Conservation (phyloP, 1,284 basidiomycete genomes). For the Phaffia rhodozyma region DNA sequence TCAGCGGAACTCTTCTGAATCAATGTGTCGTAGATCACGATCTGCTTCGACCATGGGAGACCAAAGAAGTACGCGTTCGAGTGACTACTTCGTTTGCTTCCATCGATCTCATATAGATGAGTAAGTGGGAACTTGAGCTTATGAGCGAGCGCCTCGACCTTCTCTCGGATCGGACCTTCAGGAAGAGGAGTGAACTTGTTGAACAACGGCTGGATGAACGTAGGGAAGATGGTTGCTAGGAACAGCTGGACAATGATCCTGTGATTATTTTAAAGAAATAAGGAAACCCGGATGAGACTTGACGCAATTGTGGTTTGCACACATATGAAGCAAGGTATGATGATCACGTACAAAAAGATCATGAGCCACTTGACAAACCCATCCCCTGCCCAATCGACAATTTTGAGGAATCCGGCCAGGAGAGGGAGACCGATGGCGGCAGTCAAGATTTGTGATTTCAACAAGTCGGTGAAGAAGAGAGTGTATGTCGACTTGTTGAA, state of each 20-base stretch:
- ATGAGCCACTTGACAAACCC: conserved; percentile 79
- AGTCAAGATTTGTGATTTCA: conserved; percentile 67
- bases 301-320: conserved; percentile 23
- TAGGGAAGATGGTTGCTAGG: conserved; percentile 53
- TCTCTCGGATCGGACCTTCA: conserved; percentile 54
- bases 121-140: conserved; percentile 87
- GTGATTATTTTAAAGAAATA: not conserved
- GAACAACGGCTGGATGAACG: conserved; percentile 18
- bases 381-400: conserved; percentile 87
- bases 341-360: conserved; percentile 55
- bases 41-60: conserved; percentile 88
- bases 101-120: conserved; percentile 93
- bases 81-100: conserved; percentile 86
- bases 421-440: conserved; percentile 75
- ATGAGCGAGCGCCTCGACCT: conserved; percentile 60
- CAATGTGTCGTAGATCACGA: conserved; percentile 94
- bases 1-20: conserved; percentile 78
- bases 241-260: conserved; percentile 70
- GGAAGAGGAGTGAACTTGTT: conserved; percentile 55
- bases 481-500: conserved; percentile 85
- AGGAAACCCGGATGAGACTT: conserved; percentile 21
- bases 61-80: conserved; percentile 94
- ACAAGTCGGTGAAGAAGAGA: conserved; percentile 62
- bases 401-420: conserved; percentile 70
- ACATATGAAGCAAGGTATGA: conserved; percentile 22